phyloP scores from a whole-genome alignment of 352 stramenopile genomes.

The Nothophytophthora sp. region DNA sequence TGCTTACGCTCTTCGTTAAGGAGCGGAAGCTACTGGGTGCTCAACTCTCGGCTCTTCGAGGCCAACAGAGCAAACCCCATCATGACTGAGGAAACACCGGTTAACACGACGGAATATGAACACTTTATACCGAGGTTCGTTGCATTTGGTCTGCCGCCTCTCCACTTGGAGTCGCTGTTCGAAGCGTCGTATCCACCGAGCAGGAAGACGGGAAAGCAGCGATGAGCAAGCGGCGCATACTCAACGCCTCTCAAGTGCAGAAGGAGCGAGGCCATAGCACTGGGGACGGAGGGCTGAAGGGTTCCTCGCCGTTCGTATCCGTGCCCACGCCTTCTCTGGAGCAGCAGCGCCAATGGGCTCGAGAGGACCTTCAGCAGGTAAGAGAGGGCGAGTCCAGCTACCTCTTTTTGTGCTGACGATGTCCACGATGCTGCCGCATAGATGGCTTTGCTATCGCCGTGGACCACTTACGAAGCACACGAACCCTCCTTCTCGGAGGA shows the following conservation, averaged over 20 bases:
- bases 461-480: conserved; percentile 39
- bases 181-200: conserved; percentile 11
- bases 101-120: conserved; percentile 1
- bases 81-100: conserved; percentile 18
- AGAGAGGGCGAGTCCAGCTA: too few relatives aligned
- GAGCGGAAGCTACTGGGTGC: conserved; percentile 43
- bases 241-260: too few relatives aligned
- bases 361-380: conserved; percentile 28
- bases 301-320: neutral
- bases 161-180: conserved; percentile 6
- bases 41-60: conserved; percentile 33
- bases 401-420: neutral
- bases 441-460: conserved; percentile 50
- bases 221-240: conserved; percentile 2
- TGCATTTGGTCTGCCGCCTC: neutral
- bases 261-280: neutral
- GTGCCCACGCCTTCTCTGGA: conserved; percentile 4
- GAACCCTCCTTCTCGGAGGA: conserved; percentile 51
- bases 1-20: conserved; percentile 44
- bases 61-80: conserved; percentile 20
- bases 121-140: too few relatives aligned
- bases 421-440: neutral
- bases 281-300: neutral
- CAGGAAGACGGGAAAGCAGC: conserved; percentile 5
- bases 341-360: conserved; percentile 11